Base-by-base conservation (phyloP, 2,329 filamentous ascomycete species). In the Pleurostoma richardsiae region DNA sequence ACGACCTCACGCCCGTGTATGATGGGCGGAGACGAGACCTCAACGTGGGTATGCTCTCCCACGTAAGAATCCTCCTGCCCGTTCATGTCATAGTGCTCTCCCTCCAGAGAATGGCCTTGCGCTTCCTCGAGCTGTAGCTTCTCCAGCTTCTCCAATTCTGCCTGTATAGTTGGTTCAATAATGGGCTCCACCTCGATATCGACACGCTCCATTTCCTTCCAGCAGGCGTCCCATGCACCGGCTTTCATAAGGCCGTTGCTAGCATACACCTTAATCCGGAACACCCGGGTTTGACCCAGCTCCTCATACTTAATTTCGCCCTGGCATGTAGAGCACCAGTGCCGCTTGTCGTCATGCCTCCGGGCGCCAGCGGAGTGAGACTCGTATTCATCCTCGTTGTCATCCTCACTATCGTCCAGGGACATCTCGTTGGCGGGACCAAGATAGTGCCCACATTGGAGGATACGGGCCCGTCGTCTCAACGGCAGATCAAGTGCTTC, bases 161-260 rank as follows among this genome's bases (percentile, higher is more conserved):
- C 74, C 45, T 82, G 75, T 10, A 85, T 60, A 2, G 72, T 66
- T 0, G 78, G 64, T 19, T 82, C 79, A 8, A 90, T 76, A 59
- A 85, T 79, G 4, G 94, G 87, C 57, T 88, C 82, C 44, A 99
- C 81, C 65, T 97, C 92, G 2, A 95, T 88, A 60, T 99, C 94
- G 0, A 97, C 89, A n/a, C 92, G 81, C 68, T 99, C 94, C 94
- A 99, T 99, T 66, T 97, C 92, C 56, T 82, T 87, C 92, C 92
- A 99, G 49, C 89, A 92, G 3, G 91, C 91, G 4, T 82, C 81
- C 94, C 94, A 99, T 0, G 94, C 92, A 0, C 90, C 90, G 4
- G 89, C 85, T 49, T 84, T 82, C 89, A 99, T 95, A 42, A 97
- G 71, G 0, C 94, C 94, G 64, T 97, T 99, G 44, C 90, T 92